phyloP scores from a whole-genome alignment of 2,329 filamentous ascomycete species.

The Albifimbria verrucaria region DNA sequence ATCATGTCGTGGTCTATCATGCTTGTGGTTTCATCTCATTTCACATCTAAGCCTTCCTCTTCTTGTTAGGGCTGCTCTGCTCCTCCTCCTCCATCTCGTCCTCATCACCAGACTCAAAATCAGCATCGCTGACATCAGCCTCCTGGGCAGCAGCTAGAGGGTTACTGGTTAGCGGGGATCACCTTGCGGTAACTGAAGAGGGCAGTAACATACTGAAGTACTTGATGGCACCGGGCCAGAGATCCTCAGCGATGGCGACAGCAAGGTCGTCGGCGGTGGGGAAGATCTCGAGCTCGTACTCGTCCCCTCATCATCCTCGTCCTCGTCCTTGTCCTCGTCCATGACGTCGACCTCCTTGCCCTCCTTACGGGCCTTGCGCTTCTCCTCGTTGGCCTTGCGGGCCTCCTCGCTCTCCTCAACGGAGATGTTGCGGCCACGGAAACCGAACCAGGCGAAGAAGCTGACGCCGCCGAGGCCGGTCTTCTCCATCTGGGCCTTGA shows the following conservation, averaged over 20 bases:
- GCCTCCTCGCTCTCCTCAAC: conserved; percentile 69
- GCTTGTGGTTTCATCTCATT: not conserved
- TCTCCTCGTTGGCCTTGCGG: conserved; percentile 56
- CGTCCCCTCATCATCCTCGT: conserved; percentile 61
- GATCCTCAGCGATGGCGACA: conserved; percentile 75
- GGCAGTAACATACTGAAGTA: conserved; percentile 74
- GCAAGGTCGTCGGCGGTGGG: conserved; percentile 83
- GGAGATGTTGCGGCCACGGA: conserved; percentile 65
- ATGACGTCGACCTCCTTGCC: conserved; percentile 49
- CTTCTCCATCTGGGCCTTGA: conserved; percentile 54
- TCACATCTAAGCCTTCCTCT: conserved; percentile 35
- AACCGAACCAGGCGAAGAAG: conserved; percentile 92
- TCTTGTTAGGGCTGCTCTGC: conserved; percentile 35
- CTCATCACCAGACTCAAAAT: conserved; percentile 65
- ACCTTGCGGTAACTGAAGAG: not conserved
- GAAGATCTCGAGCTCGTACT: conserved; percentile 77
- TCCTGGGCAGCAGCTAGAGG: too few relatives aligned
- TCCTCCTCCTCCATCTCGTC: conserved; percentile 51
- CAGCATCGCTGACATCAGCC: conserved; percentile 64
- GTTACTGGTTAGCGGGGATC: conserved; percentile 14
- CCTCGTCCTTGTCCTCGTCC: conserved; percentile 46
- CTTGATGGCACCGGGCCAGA: conserved; percentile 84
- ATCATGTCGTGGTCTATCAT: conserved; percentile 9
- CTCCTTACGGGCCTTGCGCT: conserved; percentile 44
- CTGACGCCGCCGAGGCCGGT: conserved; percentile 64